Base-by-base conservation (phyloP, 495 filamentous ascomycete genomes). In the Cetradonia linearis region DNA sequence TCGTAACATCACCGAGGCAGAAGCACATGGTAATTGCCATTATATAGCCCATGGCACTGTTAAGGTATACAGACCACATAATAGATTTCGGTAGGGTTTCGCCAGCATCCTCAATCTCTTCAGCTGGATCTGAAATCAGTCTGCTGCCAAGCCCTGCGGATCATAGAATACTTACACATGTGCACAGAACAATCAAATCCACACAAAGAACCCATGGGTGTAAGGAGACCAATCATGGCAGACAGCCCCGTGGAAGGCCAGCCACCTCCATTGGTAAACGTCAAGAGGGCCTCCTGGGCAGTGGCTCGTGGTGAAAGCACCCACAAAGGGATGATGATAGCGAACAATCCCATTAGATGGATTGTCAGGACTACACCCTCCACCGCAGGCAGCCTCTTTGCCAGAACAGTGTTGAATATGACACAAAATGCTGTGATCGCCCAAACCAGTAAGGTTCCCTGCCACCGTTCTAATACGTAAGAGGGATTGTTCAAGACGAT, bases 231-330 rank as follows among this genome's bases (percentile, higher is more conserved):
- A 20, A 83, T 73, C 57, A 81, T 69, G 3, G 71, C 76, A 0
- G 80, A 75, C 9, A 80, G 70, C 10, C 78, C 78, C 27, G 71
- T 67, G 25, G 69, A 77, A 34, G 69, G 66, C 81, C 81, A 83
- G 27, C 75, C 72, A 37, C 42, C 57, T 66, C 71, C 71, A 44
- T 56, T 42, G 9, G 18, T 27, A n/a, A 56, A 56, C 6, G 14
- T 20, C 1, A 34, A 27, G 28, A 56, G 40, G 6, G 40, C 23
- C 25, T 18, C 36, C 20, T 25, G 25, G 23, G 54, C 54, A 3
- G 54, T 40, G 14, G 5, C 14, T 13, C 40, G 72, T 3, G 73
- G 72, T 25, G 70, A 70, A 59, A 80, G 69, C 7, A 72, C 72
- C 61, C 73, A 75, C 30, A 84, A 64, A 0, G 75, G 72, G 11